These are phyloP conservation scores for Fusarium buxicola DNA, from an alignment of 2,329 filamentous ascomycete species.

Conservation along the genomic window DNA sequence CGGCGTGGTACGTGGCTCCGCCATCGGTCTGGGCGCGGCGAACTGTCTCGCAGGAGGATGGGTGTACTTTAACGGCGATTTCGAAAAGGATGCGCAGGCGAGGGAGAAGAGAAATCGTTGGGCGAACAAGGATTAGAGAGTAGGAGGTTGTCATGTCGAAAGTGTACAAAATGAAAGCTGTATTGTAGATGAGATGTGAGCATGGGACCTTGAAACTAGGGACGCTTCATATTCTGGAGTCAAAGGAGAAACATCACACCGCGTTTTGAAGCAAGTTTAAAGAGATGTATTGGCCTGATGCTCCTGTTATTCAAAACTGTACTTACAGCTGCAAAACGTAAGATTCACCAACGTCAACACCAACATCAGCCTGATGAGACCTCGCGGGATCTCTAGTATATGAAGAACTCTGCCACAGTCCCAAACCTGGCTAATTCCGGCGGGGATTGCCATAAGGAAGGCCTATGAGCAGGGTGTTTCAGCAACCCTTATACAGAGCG, in stretches of 20 bases:
- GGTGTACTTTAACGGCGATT: constrained; percentile 64
- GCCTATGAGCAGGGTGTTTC: too few species aligned
- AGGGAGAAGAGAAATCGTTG: constrained; percentile 64
- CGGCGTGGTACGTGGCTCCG: constrained; percentile 62
- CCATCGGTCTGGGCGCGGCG: constrained; percentile 61
- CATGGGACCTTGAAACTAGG: neutral
- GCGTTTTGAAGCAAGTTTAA: neutral
- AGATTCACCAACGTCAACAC: too few species aligned
- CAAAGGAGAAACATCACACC: neutral
- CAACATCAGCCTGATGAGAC: too few species aligned
- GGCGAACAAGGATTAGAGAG: constrained; percentile 49
- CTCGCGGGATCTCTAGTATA: too few species aligned
- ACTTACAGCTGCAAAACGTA: too few species aligned
- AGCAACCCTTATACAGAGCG: too few species aligned
- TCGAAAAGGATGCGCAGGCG: constrained; percentile 61
- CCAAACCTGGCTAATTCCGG: too few species aligned
- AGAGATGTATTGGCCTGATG: neutral
- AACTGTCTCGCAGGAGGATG: constrained; percentile 64
- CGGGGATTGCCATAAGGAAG: too few species aligned
- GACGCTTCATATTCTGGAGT: neutral
- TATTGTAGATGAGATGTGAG: constrained; percentile 23
- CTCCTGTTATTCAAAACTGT: too few species aligned
- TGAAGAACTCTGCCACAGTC: too few species aligned
- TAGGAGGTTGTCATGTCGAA: neutral
- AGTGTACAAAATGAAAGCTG: constrained; percentile 27